Conservation (phyloP, 1,284 basidiomycete genomes). For the Phellopilus nigrolimitatus region DNA sequence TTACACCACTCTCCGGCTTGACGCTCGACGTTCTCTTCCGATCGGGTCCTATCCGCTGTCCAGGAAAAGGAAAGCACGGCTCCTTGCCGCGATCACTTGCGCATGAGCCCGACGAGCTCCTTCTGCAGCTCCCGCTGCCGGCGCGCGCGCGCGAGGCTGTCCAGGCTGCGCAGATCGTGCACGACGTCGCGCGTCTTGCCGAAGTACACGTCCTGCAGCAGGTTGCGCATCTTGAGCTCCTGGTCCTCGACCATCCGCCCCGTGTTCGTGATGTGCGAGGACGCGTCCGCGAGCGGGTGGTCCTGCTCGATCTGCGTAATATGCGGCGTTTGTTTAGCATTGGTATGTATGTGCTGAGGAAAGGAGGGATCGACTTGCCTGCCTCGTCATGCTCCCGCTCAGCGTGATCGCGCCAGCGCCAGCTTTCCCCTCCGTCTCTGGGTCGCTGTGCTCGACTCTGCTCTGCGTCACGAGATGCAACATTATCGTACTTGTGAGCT, state of each 20-base stretch:
- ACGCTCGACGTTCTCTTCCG: neutral
- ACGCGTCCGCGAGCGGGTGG: slow-evolving; percentile 69
- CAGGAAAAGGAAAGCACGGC: neutral
- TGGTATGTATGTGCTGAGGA: neutral
- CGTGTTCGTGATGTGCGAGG: slow-evolving; percentile 87
- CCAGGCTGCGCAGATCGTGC: slow-evolving; percentile 82
- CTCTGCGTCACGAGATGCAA: slow-evolving; percentile 79
- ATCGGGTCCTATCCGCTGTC: neutral
- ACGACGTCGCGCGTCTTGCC: slow-evolving; percentile 97
- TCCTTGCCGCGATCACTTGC: slow-evolving; percentile 40
- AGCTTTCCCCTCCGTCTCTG: slow-evolving; percentile 37
- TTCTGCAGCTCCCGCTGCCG: slow-evolving; percentile 86
- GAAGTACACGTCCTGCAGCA: slow-evolving; percentile 96
- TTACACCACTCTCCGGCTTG: too few species aligned
- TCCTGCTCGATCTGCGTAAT: slow-evolving; percentile 73
- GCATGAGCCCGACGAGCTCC: slow-evolving; percentile 90
- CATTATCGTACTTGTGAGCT: slow-evolving; percentile 97
- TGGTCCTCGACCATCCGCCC: slow-evolving; percentile 97
- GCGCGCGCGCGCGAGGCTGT: slow-evolving; percentile 80
- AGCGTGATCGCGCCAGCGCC: slow-evolving; percentile 75
- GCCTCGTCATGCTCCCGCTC: slow-evolving; percentile 95
- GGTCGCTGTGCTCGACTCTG: slow-evolving; percentile 27
- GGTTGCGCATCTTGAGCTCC: slow-evolving; percentile 98
- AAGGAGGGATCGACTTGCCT: slow-evolving; percentile 48
- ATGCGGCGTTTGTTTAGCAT: neutral